Base-by-base conservation (phyloP, 2,329 filamentous ascomycete species). In the Xylariomycetidae sp. region DNA sequence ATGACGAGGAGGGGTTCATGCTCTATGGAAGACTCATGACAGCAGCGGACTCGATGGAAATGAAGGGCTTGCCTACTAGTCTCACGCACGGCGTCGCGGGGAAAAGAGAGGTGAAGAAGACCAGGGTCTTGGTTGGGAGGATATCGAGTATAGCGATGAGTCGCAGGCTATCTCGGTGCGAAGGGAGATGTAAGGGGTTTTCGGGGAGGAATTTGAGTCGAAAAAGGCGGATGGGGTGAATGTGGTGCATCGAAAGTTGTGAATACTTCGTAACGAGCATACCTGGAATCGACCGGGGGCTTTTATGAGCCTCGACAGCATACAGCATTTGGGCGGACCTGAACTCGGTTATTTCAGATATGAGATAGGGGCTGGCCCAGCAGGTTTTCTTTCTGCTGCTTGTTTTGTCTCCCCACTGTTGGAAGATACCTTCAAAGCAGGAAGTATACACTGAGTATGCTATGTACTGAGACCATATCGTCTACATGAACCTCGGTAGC, bases 1-100 rank as follows among this genome's bases (percentile, higher is more conserved):
- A 67, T 38, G 63, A 62, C 3, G 63, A 66, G 41, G 64, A 63
- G 12, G 65, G 64, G 3, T 69, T 61, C 45, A 66, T 62, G 42
- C 64, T 66, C 8, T 67, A 64, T 39, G 64, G 66, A 6, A 63
- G 59, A 38, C 49, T 69, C 7, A 62, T 64, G 57, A 57, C 57
- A 3, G 62, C 63, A 0, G 48, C 54, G 30, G 52, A 55, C 15
- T 67, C 62, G 3, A 52, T 68, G 45, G 48, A 46, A 6, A 64
- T 65, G 32, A 54, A 61, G 37, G 59, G 59, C n/a, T 40, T 69
- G 33, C 61, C 61, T 3, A 66, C 68, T 30, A 61, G 63, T 1
- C 46, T 69, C 11, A 64, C 64, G 2, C 63, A 65, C 38, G 63
- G 63, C 2, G 49, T 66, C 13, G 51, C 61, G 18, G 44, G 66